Percentiles rank a stretch among this genome's conserved stretches.
Evolutionary conservation across 2,329 filamentous ascomycete genomes (phyloP).

Genomic region (Exophiala dermatitidis): DNA sequence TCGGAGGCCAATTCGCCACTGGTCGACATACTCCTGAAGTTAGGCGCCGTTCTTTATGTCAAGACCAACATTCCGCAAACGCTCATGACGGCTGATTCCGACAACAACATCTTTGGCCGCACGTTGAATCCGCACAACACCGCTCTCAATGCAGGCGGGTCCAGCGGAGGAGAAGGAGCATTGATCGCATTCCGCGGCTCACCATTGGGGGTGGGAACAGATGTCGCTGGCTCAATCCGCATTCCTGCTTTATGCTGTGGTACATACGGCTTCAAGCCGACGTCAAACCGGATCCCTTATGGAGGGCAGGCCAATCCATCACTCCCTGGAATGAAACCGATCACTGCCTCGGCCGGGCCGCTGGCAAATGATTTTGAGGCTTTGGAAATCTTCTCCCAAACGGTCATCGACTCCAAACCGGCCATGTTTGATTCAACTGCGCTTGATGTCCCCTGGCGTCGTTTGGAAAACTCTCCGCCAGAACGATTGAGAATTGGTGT

Average conservation of each 20-base stretch:
- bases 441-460: slow-evolving; percentile 28
- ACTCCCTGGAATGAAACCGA: slow-evolving; percentile 24
- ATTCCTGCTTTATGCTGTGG: slow-evolving; percentile 34
- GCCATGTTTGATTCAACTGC: slow-evolving; percentile 27
- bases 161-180: slow-evolving; percentile 36
- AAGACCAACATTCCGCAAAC: slow-evolving; percentile 53
- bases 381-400: slow-evolving; percentile 25
- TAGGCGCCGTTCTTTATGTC: slow-evolving; percentile 39
- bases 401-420: slow-evolving; percentile 22
- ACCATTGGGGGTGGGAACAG: slow-evolving; percentile 31
- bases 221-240: slow-evolving; percentile 35
- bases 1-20: slow-evolving; percentile 28
- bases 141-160: slow-evolving; percentile 32
- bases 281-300: slow-evolving; percentile 30
- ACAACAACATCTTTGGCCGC: slow-evolving; percentile 40
- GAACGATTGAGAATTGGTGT: slow-evolving; percentile 43
- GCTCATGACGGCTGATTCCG: slow-evolving; percentile 40
- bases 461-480: slow-evolving; percentile 10
- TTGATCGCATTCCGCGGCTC: slow-evolving; percentile 33
- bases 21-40: slow-evolving; percentile 35
- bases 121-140: slow-evolving; percentile 38
- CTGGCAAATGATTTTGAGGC: slow-evolving; percentile 28
- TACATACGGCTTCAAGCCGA: slow-evolving; percentile 35
- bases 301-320: slow-evolving; percentile 25
- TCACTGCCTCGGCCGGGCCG: slow-evolving; percentile 19